Percentiles rank a stretch among this genome's conserved stretches.
These are phyloP conservation scores for Clavaria fumosa DNA, from an alignment of 768 basidiomycete genomes.

Conservation along the genomic window DNA sequence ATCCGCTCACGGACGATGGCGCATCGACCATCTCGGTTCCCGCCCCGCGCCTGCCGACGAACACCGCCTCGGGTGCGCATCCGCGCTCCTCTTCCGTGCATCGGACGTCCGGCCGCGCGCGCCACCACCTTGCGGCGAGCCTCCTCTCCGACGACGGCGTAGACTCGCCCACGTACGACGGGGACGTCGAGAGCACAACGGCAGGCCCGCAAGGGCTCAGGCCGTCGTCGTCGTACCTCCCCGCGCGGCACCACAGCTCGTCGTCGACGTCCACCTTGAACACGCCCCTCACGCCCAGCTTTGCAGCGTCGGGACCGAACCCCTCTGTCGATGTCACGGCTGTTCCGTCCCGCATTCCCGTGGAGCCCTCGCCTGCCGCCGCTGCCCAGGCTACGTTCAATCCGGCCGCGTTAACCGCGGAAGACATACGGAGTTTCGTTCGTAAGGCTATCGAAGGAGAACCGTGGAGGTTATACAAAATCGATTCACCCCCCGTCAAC, in stretches of 20 bases:
- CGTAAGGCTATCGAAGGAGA: conserved; percentile 62
- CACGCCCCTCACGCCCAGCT: conserved; percentile 23
- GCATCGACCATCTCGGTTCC: conserved; percentile 37
- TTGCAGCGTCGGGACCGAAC: conserved; percentile 13
- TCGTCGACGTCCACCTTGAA: conserved; percentile 41
- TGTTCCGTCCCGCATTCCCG: conserved; percentile 17
- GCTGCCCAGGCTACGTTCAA: conserved; percentile 29
- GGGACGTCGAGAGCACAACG: conserved; percentile 71
- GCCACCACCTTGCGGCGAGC: conserved; percentile 40
- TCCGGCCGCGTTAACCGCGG: conserved; percentile 49
- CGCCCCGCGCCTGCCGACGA: conserved; percentile 17
- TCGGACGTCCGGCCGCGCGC: conserved; percentile 16
- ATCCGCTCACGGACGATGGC: conserved; percentile 67
- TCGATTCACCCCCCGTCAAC: conserved; percentile 68
- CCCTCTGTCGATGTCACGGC: conserved; percentile 12
- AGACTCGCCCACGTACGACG: conserved; percentile 83
- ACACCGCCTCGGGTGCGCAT: background rate
- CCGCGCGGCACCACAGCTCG: conserved; percentile 25
- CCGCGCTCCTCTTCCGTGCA: conserved; percentile 16
- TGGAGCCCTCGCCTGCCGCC: conserved; percentile 27
- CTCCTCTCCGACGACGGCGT: conserved; percentile 56
- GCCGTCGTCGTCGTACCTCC: conserved; percentile 14
- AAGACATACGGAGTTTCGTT: conserved; percentile 73
- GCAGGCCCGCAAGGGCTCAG: conserved; percentile 28
- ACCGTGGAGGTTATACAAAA: conserved; percentile 52